Evolutionary conservation across 805 yeast species (phyloP).

Genomic region (Hanseniaspora singularis): DNA sequence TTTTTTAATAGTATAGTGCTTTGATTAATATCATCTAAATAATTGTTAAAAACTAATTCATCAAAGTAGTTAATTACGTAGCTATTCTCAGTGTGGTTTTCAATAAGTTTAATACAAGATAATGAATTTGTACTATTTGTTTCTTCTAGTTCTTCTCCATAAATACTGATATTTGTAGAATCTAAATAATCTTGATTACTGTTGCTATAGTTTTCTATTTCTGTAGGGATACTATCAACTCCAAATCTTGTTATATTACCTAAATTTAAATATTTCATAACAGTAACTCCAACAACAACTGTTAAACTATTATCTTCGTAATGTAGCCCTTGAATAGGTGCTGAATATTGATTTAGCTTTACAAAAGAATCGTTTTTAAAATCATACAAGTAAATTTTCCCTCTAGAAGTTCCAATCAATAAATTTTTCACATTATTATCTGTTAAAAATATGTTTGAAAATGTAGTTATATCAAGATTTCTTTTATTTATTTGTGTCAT

Average conservation of each 20-base stretch:
- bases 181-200: slow-evolving; percentile 27
- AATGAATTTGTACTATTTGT: too few relatives aligned
- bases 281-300: slow-evolving; percentile 17
- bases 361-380: not conserved
- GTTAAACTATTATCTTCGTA: slow-evolving; percentile 21
- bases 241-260: slow-evolving; percentile 15
- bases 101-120: slow-evolving; percentile 18
- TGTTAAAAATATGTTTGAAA: not conserved
- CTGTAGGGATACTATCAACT: slow-evolving; percentile 16
- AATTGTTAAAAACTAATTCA: slow-evolving; percentile 36
- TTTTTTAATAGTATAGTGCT: slow-evolving; percentile 32
- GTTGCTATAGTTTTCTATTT: slow-evolving; percentile 27
- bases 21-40: slow-evolving; percentile 24
- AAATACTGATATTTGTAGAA: too few relatives aligned
- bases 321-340: slow-evolving; percentile 23
- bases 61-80: slow-evolving; percentile 40
- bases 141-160: too few relatives aligned
- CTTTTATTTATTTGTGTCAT: not conserved
- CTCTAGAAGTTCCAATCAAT: slow-evolving; percentile 16
- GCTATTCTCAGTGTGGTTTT: slow-evolving; percentile 3
- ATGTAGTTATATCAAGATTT: not conserved
- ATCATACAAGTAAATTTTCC: slow-evolving; percentile 19
- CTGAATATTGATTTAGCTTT: slow-evolving; percentile 13
- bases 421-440: not conserved
- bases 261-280: slow-evolving; percentile 20